Percentiles rank a stretch among this genome's conserved stretches.
Evolutionary conservation across 192 early-diverging fungal species (phyloP).

Genomic region (Entomortierella parvispora): DNA sequence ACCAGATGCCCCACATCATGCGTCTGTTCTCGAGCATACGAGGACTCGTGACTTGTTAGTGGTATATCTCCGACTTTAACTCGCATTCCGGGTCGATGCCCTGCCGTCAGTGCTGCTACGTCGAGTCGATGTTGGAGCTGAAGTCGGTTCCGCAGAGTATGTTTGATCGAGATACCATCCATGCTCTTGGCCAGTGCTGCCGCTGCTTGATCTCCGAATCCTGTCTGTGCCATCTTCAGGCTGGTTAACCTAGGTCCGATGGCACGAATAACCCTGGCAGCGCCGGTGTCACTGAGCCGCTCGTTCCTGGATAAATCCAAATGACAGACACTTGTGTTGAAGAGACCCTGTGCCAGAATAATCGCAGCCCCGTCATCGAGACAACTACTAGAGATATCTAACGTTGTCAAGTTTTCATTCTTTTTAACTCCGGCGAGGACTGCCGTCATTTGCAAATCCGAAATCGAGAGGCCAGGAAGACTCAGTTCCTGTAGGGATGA

Average conservation of each 20-base stretch:
- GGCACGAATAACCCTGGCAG: conserved; percentile 35
- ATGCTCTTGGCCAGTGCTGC: conserved; percentile 38
- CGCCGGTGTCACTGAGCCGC: conserved; percentile 22
- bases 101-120: conserved; percentile 29
- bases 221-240: conserved; percentile 46
- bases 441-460: conserved; percentile 26
- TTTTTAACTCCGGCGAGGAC: conserved; percentile 23
- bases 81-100: conserved; percentile 34
- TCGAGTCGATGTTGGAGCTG: conserved; percentile 40
- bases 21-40: conserved; percentile 18
- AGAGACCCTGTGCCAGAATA: conserved; percentile 41
- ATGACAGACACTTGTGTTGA: conserved; percentile 32
- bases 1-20: conserved; percentile 21
- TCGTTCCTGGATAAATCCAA: conserved; percentile 46
- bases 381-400: conserved; percentile 32
- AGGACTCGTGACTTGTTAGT: not conserved
- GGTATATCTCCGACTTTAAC: not conserved
- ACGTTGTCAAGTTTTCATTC: not conserved
- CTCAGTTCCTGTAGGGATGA: conserved; percentile 29
- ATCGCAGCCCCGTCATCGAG: conserved; percentile 37
- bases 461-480: conserved; percentile 17
- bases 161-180: conserved; percentile 46
- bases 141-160: conserved; percentile 23
- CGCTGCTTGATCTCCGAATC: conserved; percentile 47
- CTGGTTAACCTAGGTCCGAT: conserved; percentile 34